A percentile compares a stretch with the other conserved stretches of the same genome.
phyloP scores from a whole-genome alignment of 306 rosid genomes.

The Trifolium subterraneum region DNA sequence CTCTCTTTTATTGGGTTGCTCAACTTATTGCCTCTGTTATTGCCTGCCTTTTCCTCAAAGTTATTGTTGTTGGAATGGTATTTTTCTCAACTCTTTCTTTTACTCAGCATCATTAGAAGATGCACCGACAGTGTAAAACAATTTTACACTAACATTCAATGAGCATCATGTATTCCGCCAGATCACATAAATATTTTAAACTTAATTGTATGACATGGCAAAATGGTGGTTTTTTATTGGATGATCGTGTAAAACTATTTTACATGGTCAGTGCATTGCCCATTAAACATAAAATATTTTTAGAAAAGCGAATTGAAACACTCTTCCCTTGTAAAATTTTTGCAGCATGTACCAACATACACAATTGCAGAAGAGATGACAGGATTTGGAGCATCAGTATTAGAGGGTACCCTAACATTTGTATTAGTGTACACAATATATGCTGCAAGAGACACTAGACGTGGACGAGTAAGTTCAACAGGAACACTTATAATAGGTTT shows the following conservation, averaged over 20 bases:
- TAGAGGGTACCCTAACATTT: slow-evolving; percentile 82
- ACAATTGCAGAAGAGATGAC: slow-evolving; percentile 81
- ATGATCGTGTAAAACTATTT: too few relatives aligned
- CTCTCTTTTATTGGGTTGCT: slow-evolving; percentile 78
- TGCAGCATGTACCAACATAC: slow-evolving; percentile 72
- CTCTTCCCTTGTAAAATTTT: background rate
- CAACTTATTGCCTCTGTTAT: slow-evolving; percentile 78
- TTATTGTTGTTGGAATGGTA: slow-evolving; percentile 75
- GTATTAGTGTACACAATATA: slow-evolving; percentile 73
- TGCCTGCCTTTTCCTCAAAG: slow-evolving; percentile 78
- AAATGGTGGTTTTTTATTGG: too few relatives aligned
- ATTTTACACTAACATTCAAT: too few relatives aligned
- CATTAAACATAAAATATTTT: too few relatives aligned
- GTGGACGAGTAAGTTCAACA: slow-evolving; percentile 52
- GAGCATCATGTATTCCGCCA: too few relatives aligned
- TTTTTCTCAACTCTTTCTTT: background rate
- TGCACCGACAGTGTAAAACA: too few relatives aligned
- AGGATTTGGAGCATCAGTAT: slow-evolving; percentile 86
- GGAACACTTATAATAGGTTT: slow-evolving; percentile 75
- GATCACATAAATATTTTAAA: too few relatives aligned
- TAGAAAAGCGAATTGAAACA: too few relatives aligned
- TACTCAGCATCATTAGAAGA: background rate
- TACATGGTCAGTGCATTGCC: too few relatives aligned
- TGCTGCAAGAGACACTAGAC: slow-evolving; percentile 69
- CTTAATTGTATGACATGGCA: too few relatives aligned